These are phyloP conservation scores for Danielozyma ontarioensis DNA, from an alignment of 805 yeast species.

Conservation along the genomic window DNA sequence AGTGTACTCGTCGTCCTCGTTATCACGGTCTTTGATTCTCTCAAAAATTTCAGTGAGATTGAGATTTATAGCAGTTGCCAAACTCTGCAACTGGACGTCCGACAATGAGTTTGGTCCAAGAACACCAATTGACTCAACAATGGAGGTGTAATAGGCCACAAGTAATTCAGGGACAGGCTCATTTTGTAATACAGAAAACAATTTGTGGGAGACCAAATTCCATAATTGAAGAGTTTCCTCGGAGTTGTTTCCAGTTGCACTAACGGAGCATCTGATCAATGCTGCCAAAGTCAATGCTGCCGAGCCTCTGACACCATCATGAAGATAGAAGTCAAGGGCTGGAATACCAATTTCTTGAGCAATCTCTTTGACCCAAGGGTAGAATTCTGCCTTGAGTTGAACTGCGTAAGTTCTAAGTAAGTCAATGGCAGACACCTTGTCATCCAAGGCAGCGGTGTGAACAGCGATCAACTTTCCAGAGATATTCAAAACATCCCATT, in stretches of 20 bases:
- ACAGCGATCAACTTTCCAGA: slow-evolving; percentile 93
- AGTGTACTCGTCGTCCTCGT: slow-evolving; percentile 77
- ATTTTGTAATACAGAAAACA: slow-evolving; percentile 59
- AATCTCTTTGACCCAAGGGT: slow-evolving; percentile 75
- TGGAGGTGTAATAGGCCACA: slow-evolving; percentile 69
- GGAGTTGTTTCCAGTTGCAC: slow-evolving; percentile 51
- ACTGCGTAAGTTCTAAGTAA: slow-evolving; percentile 79
- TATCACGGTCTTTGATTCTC: slow-evolving; percentile 68
- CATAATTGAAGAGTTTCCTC: slow-evolving; percentile 63
- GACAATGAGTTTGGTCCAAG: slow-evolving; percentile 63
- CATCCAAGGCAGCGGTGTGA: slow-evolving; percentile 91
- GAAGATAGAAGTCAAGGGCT: slow-evolving; percentile 83
- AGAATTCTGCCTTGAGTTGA: slow-evolving; percentile 75
- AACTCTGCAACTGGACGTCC: slow-evolving; percentile 46
- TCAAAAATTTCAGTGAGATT: slow-evolving; percentile 64
- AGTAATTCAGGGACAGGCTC: slow-evolving; percentile 84
- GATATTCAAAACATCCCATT: slow-evolving; percentile 90
- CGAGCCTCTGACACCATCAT: slow-evolving; percentile 91
- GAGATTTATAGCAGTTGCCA: slow-evolving; percentile 55
- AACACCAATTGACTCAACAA: slow-evolving; percentile 59
- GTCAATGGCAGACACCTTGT: slow-evolving; percentile 89
- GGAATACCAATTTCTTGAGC: slow-evolving; percentile 79
- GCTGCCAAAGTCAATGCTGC: slow-evolving; percentile 83
- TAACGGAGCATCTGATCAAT: slow-evolving; percentile 58
- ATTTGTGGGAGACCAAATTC: slow-evolving; percentile 61